These are phyloP conservation scores for Brachypodium distachyon DNA, from an alignment of 202 grass and related monocot species.

Conservation along the genomic window DNA sequence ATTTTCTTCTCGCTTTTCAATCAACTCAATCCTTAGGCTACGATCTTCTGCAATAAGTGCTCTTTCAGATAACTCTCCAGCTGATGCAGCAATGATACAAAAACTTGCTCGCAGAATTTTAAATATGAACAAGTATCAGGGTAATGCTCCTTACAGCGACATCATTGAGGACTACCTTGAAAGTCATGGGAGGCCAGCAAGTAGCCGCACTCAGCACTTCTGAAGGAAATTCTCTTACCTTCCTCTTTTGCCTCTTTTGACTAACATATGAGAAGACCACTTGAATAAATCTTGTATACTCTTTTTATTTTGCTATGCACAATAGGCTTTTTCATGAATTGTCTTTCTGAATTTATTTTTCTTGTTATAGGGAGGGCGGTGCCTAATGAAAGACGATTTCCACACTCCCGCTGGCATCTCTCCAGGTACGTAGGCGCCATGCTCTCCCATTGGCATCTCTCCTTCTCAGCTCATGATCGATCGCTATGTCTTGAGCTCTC, in stretches of 20 bases:
- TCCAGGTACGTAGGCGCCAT: no score
- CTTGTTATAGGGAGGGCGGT: conserved; percentile 15
- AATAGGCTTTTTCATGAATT: background rate
- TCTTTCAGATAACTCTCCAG: conserved; percentile 73
- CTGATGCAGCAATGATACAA: conserved; percentile 85
- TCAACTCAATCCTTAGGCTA: conserved; percentile 89
- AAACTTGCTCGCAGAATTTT: conserved; percentile 90
- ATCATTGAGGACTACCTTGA: conserved; percentile 11
- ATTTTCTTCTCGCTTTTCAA: conserved; percentile 85
- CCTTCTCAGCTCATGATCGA: no score
- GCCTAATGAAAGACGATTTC: conserved; percentile 23
- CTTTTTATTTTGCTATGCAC: background rate
- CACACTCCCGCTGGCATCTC: no score
- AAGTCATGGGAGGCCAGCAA: conserved; percentile 9
- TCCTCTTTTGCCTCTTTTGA: background rate
- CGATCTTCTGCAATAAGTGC: conserved; percentile 68
- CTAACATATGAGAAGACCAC: background rate
- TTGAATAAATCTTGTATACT: background rate
- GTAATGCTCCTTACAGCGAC: conserved; percentile 24
- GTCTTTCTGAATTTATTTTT: background rate
- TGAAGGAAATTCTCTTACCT: conserved; percentile 12
- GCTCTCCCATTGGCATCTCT: no score
- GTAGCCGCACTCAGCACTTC: background rate
- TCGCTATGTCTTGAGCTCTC: no score
- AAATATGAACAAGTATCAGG: conserved; percentile 56